phyloP scores from a whole-genome alignment of 169 alveolate species.

The Miamiensis avidus region DNA sequence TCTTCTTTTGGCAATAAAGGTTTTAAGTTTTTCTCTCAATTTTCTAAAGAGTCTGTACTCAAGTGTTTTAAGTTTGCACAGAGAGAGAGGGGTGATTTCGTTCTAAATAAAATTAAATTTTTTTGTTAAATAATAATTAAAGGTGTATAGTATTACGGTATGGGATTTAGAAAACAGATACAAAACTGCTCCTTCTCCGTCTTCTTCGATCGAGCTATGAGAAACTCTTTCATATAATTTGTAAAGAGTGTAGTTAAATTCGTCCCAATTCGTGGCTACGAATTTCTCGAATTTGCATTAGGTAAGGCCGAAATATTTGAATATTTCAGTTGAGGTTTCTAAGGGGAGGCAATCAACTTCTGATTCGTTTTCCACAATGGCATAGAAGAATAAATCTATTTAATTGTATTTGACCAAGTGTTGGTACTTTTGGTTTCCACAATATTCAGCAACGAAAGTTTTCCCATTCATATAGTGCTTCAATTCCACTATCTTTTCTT shows the following conservation, averaged over 20 bases:
- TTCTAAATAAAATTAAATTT: slow-evolving; percentile 25
- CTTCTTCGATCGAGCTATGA: slow-evolving; percentile 48
- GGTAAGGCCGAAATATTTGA: slow-evolving; percentile 51
- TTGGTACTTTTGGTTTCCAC: slow-evolving; percentile 70
- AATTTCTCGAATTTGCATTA: slow-evolving; percentile 36
- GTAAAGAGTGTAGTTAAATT: slow-evolving; percentile 49
- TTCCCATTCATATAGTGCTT: slow-evolving; percentile 56
- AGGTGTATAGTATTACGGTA: slow-evolving; percentile 18
- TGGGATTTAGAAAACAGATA: slow-evolving; percentile 48
- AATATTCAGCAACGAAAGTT: slow-evolving; percentile 77
- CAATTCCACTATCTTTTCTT: slow-evolving; percentile 19
- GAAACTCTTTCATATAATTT: slow-evolving; percentile 52
- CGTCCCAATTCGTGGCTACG: slow-evolving; percentile 46
- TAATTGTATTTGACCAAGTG: slow-evolving; percentile 69
- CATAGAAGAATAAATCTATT: slow-evolving; percentile 60
- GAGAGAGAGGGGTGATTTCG: slow-evolving; percentile 50
- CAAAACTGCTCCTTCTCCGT: slow-evolving; percentile 80
- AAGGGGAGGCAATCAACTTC: slow-evolving; percentile 57
- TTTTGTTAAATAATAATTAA: slow-evolving; percentile 38
- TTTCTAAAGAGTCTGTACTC: slow-evolving; percentile 81
- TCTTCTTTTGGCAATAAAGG: slow-evolving; percentile 33
- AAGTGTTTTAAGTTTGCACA: slow-evolving; percentile 74
- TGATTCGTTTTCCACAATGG: slow-evolving; percentile 67
- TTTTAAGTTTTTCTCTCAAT: slow-evolving; percentile 77
- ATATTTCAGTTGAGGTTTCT: slow-evolving; percentile 57